A percentile compares a stretch with the other conserved stretches of the same genome.
phyloP scores from a whole-genome alignment of 352 stramenopile genomes.

The Phytopythium chamaehyphon region DNA sequence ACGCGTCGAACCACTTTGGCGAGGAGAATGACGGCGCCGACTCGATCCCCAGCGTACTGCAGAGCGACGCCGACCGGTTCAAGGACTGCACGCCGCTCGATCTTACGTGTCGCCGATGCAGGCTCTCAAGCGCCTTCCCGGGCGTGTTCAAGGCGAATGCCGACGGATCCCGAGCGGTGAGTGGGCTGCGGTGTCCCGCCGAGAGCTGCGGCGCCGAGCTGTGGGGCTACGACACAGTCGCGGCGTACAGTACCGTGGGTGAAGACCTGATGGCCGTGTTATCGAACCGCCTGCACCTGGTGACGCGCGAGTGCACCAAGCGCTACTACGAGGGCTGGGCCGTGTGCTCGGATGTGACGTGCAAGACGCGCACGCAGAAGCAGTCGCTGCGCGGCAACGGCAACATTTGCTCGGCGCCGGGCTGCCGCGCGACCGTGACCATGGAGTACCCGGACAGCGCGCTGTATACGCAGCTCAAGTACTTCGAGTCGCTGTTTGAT shows the following conservation, averaged over 20 bases:
- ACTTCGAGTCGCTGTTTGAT: conserved; percentile 96
- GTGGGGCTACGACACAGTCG: conserved; percentile 79
- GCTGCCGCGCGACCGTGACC: conserved; percentile 90
- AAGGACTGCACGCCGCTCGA: conserved; percentile 79
- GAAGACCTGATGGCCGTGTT: conserved; percentile 72
- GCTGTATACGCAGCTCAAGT: conserved; percentile 97
- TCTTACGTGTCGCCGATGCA: conserved; percentile 70
- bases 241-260: conserved; percentile 64
- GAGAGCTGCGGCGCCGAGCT: conserved; percentile 61
- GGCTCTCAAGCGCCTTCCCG: conserved; percentile 56
- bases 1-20: conserved; percentile 62
- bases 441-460: conserved; percentile 88
- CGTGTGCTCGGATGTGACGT: conserved; percentile 94
- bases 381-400: conserved; percentile 91
- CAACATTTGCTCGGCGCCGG: conserved; percentile 88
- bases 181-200: conserved; percentile 61
- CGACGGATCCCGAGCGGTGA: conserved; percentile 21
- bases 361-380: conserved; percentile 93
- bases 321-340: conserved; percentile 90
- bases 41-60: conserved; percentile 84
- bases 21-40: conserved; percentile 86
- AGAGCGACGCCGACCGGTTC: conserved; percentile 88
- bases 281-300: conserved; percentile 82
- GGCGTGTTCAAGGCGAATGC: conserved; percentile 50
- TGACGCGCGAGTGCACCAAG: conserved; percentile 72